A percentile compares a stretch with the other conserved stretches of the same genome.
phyloP scores from a whole-genome alignment of 345 rosid species.

The Populus tremula region DNA sequence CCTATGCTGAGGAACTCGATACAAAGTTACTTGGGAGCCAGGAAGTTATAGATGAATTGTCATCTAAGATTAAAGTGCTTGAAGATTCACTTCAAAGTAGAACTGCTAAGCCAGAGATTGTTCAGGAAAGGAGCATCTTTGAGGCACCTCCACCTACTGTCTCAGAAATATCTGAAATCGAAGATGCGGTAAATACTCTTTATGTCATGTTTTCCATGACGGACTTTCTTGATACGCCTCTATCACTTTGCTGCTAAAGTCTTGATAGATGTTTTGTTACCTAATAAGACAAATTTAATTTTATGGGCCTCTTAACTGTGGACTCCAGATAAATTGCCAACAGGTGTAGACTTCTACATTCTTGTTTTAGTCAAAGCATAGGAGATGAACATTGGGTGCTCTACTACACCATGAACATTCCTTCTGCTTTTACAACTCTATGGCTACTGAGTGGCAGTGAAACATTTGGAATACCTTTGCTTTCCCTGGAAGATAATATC shows the following conservation, averaged over 20 bases:
- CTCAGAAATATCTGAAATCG: constrained; percentile 85
- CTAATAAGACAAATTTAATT: too few species aligned
- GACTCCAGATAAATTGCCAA: too few species aligned
- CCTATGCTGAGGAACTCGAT: constrained; percentile 57
- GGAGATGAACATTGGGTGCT: not conserved
- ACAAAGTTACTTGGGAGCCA: constrained; percentile 64
- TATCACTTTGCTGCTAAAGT: not conserved
- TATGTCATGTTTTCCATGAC: not conserved
- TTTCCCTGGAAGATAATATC: too few species aligned
- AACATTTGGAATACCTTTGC: too few species aligned
- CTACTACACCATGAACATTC: not conserved
- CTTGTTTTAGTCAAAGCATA: not conserved
- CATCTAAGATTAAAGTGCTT: constrained; percentile 51
- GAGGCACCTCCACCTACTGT: constrained; percentile 63
- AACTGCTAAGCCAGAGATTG: constrained; percentile 48
- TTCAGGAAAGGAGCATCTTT: constrained; percentile 68
- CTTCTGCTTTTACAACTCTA: too few species aligned
- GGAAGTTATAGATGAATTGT: constrained; percentile 57
- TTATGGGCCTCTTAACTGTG: too few species aligned
- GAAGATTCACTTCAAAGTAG: constrained; percentile 57
- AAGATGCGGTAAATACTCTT: constrained; percentile 54
- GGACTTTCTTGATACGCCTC: not conserved
- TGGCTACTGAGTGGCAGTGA: too few species aligned
- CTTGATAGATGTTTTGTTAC: not conserved
- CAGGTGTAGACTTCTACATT: not conserved